Conservation (phyloP, 2,329 filamentous ascomycete genomes). For the Penicillium janthinellum region DNA sequence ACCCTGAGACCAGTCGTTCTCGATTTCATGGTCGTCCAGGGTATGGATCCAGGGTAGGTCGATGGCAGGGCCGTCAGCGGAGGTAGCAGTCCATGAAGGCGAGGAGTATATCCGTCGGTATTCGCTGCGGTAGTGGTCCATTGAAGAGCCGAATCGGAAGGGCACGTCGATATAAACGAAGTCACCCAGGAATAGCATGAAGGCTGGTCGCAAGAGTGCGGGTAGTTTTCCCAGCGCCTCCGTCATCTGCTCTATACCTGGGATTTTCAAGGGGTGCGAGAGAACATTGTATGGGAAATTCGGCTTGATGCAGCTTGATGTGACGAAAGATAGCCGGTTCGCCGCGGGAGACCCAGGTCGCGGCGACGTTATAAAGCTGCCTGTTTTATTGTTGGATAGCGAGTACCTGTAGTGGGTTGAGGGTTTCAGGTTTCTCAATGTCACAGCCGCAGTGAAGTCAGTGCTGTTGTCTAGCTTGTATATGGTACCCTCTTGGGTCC, state of each 20-base stretch:
- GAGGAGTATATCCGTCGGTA: constrained; percentile 96
- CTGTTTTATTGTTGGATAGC: constrained; percentile 83
- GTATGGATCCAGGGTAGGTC: constrained; percentile 94
- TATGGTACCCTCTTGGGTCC: constrained; percentile 68
- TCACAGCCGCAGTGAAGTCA: constrained; percentile 77
- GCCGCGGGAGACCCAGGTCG: constrained; percentile 64
- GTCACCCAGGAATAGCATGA: constrained; percentile 62
- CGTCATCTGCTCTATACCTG: constrained; percentile 76
- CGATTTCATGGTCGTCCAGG: constrained; percentile 94
- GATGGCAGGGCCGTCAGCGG: constrained; percentile 64
- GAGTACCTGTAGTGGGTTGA: constrained; percentile 80
- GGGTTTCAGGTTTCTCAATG: constrained; percentile 66
- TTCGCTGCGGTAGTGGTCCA: constrained; percentile 80
- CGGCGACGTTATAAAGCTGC: constrained; percentile 78
- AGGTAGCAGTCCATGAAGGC: constrained; percentile 72
- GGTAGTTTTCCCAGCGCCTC: constrained; percentile 70
- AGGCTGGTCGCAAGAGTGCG: constrained; percentile 52
- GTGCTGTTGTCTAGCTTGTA: constrained; percentile 70
- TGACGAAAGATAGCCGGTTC: constrained; percentile 83
- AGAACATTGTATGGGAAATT: constrained; percentile 85
- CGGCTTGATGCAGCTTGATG: constrained; percentile 89
- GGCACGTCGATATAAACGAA: constrained; percentile 72
- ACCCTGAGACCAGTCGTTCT: constrained; percentile 80
- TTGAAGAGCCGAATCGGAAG: constrained; percentile 69
- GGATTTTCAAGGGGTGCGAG: constrained; percentile 79